phyloP scores from a whole-genome alignment of 2,329 filamentous ascomycete species.

The Ophiostoma angusticollis region DNA sequence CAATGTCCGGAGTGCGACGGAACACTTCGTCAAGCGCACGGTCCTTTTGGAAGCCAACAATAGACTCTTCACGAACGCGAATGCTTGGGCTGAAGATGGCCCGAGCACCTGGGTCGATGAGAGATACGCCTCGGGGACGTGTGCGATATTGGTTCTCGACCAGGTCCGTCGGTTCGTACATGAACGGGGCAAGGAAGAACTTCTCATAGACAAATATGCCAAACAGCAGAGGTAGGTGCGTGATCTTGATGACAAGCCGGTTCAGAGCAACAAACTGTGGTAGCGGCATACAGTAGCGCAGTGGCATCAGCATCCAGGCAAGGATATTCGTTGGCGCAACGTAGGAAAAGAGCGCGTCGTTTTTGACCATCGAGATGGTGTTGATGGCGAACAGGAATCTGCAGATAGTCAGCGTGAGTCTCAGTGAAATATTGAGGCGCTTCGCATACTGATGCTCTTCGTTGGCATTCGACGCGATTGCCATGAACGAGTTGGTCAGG shows the following conservation, averaged over 20 bases:
- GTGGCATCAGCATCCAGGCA: conserved; percentile 75
- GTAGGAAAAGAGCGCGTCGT: conserved; percentile 91
- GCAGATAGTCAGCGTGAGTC: background rate
- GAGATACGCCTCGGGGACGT: conserved; percentile 38
- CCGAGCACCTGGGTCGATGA: conserved; percentile 41
- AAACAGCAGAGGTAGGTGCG: conserved; percentile 79
- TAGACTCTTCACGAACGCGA: conserved; percentile 70
- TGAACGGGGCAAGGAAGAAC: conserved; percentile 57
- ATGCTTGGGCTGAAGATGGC: conserved; percentile 59
- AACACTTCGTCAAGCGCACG: conserved; percentile 87
- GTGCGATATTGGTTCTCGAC: conserved; percentile 55
- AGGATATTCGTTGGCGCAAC: conserved; percentile 84
- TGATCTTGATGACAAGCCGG: conserved; percentile 79
- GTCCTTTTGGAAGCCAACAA: conserved; percentile 81
- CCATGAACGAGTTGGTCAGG: conserved; percentile 93
- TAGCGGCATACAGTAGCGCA: conserved; percentile 70
- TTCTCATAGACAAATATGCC: conserved; percentile 81
- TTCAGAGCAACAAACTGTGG: conserved; percentile 75
- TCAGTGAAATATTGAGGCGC: background rate
- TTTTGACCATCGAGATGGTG: conserved; percentile 95
- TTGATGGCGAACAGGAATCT: conserved; percentile 89
- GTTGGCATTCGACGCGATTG: conserved; percentile 82
- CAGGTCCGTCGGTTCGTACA: conserved; percentile 74
- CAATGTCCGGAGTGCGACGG: conserved; percentile 54
- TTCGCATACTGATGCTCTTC: conserved; percentile 65